A percentile compares a stretch with the other conserved stretches of the same genome.
phyloP scores from a whole-genome alignment of 2,329 filamentous ascomycete genomes.

The Arthrobotrys megalospora region DNA sequence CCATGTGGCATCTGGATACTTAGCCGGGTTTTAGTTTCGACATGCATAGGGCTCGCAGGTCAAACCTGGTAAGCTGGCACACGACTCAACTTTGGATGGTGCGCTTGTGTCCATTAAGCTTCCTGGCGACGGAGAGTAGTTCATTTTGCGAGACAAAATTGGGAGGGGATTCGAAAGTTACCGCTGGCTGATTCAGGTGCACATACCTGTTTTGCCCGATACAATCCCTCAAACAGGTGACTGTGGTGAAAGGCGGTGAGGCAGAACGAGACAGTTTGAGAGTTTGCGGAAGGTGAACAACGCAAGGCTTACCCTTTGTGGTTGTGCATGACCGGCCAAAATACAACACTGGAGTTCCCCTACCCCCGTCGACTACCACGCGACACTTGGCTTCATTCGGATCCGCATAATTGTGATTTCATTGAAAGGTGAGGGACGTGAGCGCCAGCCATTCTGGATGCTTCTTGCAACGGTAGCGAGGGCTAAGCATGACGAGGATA shows the following conservation, averaged over 20 bases:
- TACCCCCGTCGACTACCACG: constrained; percentile 3
- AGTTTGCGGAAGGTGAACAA: constrained; percentile 55
- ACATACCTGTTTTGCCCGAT: constrained; percentile 48
- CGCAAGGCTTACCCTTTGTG: constrained; percentile 36
- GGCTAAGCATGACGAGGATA: constrained; percentile 24
- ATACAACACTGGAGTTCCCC: constrained; percentile 44
- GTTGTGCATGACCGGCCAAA: constrained; percentile 52
- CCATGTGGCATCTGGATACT: constrained; percentile 44
- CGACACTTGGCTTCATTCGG: constrained; percentile 20
- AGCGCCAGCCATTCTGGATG: constrained; percentile 28
- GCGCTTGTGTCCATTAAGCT: not conserved
- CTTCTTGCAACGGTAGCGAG: constrained; percentile 26
- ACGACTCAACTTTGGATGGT: constrained; percentile 43
- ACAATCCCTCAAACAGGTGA: constrained; percentile 27
- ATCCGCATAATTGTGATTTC: constrained; percentile 23
- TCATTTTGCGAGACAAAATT: constrained; percentile 55
- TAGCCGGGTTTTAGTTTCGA: constrained; percentile 51
- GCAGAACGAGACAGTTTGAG: constrained; percentile 59
- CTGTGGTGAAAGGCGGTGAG: constrained; percentile 26
- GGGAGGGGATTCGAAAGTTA: constrained; percentile 43
- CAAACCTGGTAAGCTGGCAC: constrained; percentile 55
- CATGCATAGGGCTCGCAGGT: constrained; percentile 33
- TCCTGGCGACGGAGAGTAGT: constrained; percentile 58
- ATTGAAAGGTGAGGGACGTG: not conserved
- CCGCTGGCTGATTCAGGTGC: constrained; percentile 39